A percentile compares a stretch with the other conserved stretches of the same genome.
phyloP scores from a whole-genome alignment of 2,329 filamentous ascomycete genomes.

The Hypoxylon sp. region DNA sequence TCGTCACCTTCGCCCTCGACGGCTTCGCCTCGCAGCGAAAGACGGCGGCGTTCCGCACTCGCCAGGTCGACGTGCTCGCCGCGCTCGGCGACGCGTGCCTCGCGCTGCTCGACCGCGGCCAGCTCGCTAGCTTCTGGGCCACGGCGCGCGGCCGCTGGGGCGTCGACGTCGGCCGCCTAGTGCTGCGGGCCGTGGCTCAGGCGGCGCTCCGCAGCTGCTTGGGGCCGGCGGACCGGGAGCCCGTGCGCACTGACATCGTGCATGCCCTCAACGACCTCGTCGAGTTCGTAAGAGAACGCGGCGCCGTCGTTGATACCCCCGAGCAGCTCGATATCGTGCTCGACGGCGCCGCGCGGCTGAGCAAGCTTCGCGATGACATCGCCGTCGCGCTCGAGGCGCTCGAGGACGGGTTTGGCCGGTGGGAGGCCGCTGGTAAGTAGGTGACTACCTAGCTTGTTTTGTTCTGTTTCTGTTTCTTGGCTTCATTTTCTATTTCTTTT shows the following conservation, averaged over 20 bases:
- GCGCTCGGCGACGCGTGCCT: conserved; percentile 2
- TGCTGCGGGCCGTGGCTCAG: conserved; percentile 8
- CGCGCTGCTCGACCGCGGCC: conserved; percentile 9
- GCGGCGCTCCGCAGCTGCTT: too few species aligned
- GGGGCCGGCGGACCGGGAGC: conserved; percentile 11
- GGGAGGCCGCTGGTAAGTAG: conserved; percentile 14
- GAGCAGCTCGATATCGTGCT: conserved; percentile 20
- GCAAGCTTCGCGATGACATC: conserved; percentile 5
- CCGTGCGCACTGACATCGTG: conserved; percentile 11
- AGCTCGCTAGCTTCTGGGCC: conserved; percentile 5
- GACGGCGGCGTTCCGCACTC: conserved; percentile 9
- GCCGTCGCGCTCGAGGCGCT: conserved; percentile 1
- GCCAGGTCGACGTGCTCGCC: background rate
- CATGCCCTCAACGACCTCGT: conserved; percentile 22
- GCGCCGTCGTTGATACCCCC: conserved; percentile 1
- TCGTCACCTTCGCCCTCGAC: conserved; percentile 23
- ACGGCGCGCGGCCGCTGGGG: conserved; percentile 16
- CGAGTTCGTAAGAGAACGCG: background rate
- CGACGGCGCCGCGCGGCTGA: conserved; percentile 4
- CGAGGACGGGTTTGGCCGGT: conserved; percentile 4
- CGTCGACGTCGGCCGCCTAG: conserved; percentile 12
- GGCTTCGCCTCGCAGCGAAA: conserved; percentile 23
- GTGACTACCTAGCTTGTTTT: background rate
- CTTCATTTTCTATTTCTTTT: too few species aligned
- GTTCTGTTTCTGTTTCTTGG: too few species aligned